Conservation (phyloP, 2,329 filamentous ascomycete genomes). For the Cladophialophora immunda region DNA sequence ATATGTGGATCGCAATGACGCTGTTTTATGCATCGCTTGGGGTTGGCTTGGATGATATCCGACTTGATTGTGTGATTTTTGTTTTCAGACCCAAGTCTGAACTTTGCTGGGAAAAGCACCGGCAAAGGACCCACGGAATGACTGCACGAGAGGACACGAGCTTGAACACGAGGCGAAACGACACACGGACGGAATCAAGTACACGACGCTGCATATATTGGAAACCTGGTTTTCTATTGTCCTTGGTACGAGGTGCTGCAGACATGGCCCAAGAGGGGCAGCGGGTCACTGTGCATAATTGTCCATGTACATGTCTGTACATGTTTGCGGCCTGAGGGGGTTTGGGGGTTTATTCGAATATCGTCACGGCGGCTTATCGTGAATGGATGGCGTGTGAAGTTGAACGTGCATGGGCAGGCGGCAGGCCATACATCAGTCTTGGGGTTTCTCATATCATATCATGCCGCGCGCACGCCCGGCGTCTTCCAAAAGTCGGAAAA, state of each 20-base stretch:
- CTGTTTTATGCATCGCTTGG: neutral
- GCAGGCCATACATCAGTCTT: too few relatives aligned
- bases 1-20: neutral
- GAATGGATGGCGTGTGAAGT: neutral
- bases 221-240: neutral
- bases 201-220: neutral
- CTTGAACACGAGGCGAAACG: neutral
- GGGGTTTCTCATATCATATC: too few relatives aligned
- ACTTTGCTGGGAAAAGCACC: neutral
- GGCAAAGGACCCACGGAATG: neutral
- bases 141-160: neutral
- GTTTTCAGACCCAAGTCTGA: neutral
- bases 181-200: neutral
- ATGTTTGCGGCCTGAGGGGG: neutral
- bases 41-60: neutral
- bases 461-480: too few relatives aligned
- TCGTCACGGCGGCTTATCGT: neutral
- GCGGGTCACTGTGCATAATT: neutral
- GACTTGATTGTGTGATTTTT: neutral
- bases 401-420: too few relatives aligned
- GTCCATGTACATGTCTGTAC: conserved; percentile 1
- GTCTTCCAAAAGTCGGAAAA: too few relatives aligned
- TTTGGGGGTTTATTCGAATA: neutral
- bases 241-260: neutral
- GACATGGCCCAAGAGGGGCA: too few relatives aligned